A percentile compares a stretch with the other conserved stretches of the same genome.
These are phyloP conservation scores for Boletellus deceptivus DNA, from an alignment of 1,284 basidiomycete species.

Conservation along the genomic window DNA sequence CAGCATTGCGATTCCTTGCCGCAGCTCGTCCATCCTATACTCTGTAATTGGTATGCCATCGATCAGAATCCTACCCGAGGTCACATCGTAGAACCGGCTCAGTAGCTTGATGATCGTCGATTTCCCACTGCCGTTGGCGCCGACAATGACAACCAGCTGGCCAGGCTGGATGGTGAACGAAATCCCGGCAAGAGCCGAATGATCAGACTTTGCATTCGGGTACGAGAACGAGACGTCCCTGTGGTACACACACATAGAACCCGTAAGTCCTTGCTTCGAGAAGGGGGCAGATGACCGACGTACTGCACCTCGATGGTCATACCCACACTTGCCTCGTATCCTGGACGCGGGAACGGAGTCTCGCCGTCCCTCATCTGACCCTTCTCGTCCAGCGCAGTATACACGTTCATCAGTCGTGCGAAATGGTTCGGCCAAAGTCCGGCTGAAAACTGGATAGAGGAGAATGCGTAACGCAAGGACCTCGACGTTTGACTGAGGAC, in stretches of 20 bases:
- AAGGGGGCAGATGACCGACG: background rate
- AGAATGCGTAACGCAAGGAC: constrained; percentile 24
- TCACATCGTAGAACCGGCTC: constrained; percentile 82
- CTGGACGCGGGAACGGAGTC: constrained; percentile 19
- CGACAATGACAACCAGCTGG: constrained; percentile 63
- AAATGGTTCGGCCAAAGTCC: constrained; percentile 13
- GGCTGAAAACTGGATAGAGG: background rate
- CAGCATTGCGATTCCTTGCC: constrained; percentile 81
- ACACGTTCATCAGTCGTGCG: constrained; percentile 18
- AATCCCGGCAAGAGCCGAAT: constrained; percentile 39
- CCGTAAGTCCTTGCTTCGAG: background rate
- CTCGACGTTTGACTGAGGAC: constrained; percentile 32
- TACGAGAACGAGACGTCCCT: constrained; percentile 49
- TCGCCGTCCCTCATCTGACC: constrained; percentile 26
- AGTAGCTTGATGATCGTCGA: constrained; percentile 82
- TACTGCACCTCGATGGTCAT: constrained; percentile 40
- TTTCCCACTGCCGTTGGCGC: constrained; percentile 85
- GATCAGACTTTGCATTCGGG: constrained; percentile 40
- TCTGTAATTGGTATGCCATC: constrained; percentile 51
- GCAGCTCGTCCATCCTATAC: constrained; percentile 67
- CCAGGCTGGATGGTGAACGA: constrained; percentile 46
- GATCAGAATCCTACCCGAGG: constrained; percentile 58
- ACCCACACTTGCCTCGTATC: constrained; percentile 23
- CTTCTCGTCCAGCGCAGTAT: constrained; percentile 15
- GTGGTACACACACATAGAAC: background rate